Evolutionary conservation across 305 asterid genomes (phyloP), one percentile per base, ranked within the genome.

Genomic region (Euphrasia arctica): DNA sequence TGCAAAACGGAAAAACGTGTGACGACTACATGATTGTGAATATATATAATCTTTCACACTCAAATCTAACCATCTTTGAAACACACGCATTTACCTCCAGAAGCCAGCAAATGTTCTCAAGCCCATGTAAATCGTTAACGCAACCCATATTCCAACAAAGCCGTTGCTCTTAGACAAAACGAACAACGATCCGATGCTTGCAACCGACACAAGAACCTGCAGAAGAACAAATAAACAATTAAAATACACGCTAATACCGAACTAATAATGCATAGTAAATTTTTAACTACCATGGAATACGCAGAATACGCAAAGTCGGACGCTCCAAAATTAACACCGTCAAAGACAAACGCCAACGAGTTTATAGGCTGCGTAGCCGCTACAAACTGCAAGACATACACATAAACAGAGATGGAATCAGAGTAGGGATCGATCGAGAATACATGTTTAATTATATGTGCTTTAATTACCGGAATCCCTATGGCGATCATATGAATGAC

Each of bases 301-400:
- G 97, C 94, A 58, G 97, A 84, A 70, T 83, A 92, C 0, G 94
- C 97, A 55, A 92, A 92, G 64, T 92, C 98, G 4, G 91, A 90
- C 14, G 97, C 95, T 67, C 98, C 98, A 55, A 87, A 93, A 63
- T 90, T 93, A 36, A 93, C 89, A 5, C 98, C 98, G 5, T 92
- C 97, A 32, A 92, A 86, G 22, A 93, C 97, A 51, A 93, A 93
- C 0, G 98, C 98, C 32, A 93, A 42, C 4, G 98, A 85, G 73
- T 93, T 93, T 71, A 93, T 83, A 58, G 96, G 95, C 14, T 90
- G 98, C 2, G 97, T 87, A 14, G 89, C 97, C 66, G 97, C 97
- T 9, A 93, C 98, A 74, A 92, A 92, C 98, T 92, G 89, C 27
- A 25, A 1, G 70, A 9, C 10, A 7, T 39, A 39, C 5, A 7